Base-by-base conservation (phyloP, 2,329 filamentous ascomycete genomes). In the Xylaria sp. region DNA sequence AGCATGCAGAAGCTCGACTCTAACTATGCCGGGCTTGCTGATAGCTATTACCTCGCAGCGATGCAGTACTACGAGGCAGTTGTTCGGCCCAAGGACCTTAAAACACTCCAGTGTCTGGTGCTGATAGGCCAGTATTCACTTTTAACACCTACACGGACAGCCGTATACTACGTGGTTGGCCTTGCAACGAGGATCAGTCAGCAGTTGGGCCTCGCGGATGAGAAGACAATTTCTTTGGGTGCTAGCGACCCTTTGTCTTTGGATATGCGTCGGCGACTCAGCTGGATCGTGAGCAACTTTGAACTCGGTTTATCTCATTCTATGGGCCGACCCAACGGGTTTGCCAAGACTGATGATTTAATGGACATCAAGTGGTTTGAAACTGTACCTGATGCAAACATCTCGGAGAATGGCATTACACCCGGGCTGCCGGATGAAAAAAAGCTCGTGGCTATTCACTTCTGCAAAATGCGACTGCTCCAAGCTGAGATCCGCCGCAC, bases 21-120 rank as follows among this genome's bases (percentile, higher is more conserved):
- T 0, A 90, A 93, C 72, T 98, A 96, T 79, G 94, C 94, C n/a
- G 94, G 94, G 28, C 84, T 98, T 33, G 95, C 96, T 36, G 95
- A 98, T 80, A 94, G 94, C 78, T 98, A 97, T 82, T 98, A 98
- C 77, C 86, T 98, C 25, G 92, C 94, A 28, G 95, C 95, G 5
- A 90, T 98, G 82, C 90, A 91, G 70, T 91, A 91, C 75, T 90
- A 98, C 70, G 93, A 98, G 79, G 89, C 90, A 2, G 90, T 97
- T 12, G 87, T 98, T 64, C 90, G 91, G 62, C 90, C 91, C n/a
- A 97, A 97, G 85, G 93, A 98, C 78, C 82, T 98, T 36, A 93
- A 91, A 75, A 97, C 96, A 0, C 83, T 98, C 18, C 96, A 98
- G 80, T 98, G 95, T 75, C 90, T 98, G 64, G 88, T 92, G 3